Conservation (phyloP, 2,329 filamentous ascomycete species). For the Beauveria sp. region DNA sequence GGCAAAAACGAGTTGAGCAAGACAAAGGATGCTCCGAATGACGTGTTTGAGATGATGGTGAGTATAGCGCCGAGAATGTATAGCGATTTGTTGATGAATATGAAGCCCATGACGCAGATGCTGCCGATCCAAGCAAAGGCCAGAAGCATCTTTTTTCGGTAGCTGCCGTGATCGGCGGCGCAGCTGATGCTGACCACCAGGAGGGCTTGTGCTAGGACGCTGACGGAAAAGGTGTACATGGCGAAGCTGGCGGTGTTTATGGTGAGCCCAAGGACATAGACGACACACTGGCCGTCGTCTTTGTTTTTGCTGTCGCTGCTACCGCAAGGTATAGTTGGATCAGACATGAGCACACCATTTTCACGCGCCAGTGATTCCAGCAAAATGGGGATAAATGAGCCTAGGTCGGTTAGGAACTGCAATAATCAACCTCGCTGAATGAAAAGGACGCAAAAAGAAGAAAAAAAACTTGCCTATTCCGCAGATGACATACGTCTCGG, state of each 20-base stretch:
- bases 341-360: slow-evolving; percentile 76
- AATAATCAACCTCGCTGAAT: background rate
- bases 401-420: slow-evolving; percentile 33
- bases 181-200: slow-evolving; percentile 95
- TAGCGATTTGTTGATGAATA: slow-evolving; percentile 65
- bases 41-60: slow-evolving; percentile 86
- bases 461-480: slow-evolving; percentile 49
- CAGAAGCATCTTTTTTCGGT: slow-evolving; percentile 81
- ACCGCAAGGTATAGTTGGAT: slow-evolving; percentile 68
- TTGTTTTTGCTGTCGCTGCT: slow-evolving; percentile 48
- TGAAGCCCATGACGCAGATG: slow-evolving; percentile 78
- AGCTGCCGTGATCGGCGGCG: slow-evolving; percentile 87
- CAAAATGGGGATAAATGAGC: slow-evolving; percentile 91
- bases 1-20: slow-evolving; percentile 93
- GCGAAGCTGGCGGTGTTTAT: slow-evolving; percentile 96
- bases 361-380: slow-evolving; percentile 90
- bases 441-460: background rate
- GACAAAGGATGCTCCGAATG: slow-evolving; percentile 91
- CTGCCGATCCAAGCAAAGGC: slow-evolving; percentile 79
- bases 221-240: slow-evolving; percentile 96
- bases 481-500: slow-evolving; percentile 93
- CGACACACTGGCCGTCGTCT: slow-evolving; percentile 64
- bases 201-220: slow-evolving; percentile 80
- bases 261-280: slow-evolving; percentile 72
- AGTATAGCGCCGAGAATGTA: slow-evolving; percentile 78